Conservation (phyloP, 2,329 filamentous ascomycete species). For the Cladophialophora exuberans region DNA sequence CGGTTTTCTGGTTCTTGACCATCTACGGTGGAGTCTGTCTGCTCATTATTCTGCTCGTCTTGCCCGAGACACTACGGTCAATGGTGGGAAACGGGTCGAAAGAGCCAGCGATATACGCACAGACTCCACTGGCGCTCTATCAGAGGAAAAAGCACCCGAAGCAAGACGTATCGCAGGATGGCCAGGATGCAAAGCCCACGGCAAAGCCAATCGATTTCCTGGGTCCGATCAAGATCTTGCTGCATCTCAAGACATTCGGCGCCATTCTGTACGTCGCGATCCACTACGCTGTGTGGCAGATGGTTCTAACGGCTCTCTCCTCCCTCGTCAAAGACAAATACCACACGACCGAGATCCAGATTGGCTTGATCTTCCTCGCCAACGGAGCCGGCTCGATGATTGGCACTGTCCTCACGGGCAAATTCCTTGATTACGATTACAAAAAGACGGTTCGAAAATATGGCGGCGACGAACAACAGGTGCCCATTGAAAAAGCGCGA, state of each 20-base stretch:
- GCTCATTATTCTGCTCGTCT: conserved; percentile 36
- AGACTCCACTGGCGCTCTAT: conserved; percentile 9
- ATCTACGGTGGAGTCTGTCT: conserved; percentile 43
- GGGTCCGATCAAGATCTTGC: conserved; percentile 53
- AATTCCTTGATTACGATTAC: conserved; percentile 58
- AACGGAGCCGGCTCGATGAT: conserved; percentile 60
- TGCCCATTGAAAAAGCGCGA: conserved; percentile 57
- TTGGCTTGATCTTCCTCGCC: conserved; percentile 58
- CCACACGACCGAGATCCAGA: conserved; percentile 48
- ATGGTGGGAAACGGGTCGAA: conserved; percentile 41
- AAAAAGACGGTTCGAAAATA: conserved; percentile 25
- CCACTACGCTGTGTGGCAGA: conserved; percentile 60
- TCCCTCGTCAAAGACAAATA: conserved; percentile 52
- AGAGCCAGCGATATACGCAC: conserved; percentile 6
- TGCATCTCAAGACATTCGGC: conserved; percentile 47
- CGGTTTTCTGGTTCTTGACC: conserved; percentile 50
- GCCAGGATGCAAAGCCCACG: conserved; percentile 1
- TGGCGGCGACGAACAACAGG: conserved; percentile 34
- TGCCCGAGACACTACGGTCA: conserved; percentile 47
- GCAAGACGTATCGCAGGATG: neutral
- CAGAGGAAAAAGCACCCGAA: conserved; percentile 11
- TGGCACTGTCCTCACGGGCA: conserved; percentile 57
- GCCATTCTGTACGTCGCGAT: conserved; percentile 54
- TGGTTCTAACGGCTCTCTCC: conserved; percentile 59
- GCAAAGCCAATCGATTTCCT: conserved; percentile 48